Evolutionary conservation across 2,329 filamentous ascomycete genomes (phyloP), one percentile per base, ranked within the genome.

Genomic region (Nemania sp.): DNA sequence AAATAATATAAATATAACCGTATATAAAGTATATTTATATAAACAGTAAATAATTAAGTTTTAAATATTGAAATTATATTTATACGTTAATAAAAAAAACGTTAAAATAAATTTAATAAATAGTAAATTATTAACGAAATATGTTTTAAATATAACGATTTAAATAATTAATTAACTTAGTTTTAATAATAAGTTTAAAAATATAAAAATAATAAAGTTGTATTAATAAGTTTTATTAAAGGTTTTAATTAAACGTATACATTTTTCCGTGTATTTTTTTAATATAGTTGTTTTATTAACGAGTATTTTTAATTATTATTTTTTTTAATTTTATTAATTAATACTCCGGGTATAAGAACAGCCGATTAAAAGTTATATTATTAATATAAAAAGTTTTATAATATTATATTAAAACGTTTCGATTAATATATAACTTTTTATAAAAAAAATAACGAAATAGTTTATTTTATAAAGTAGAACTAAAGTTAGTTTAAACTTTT

Each of bases 211-310:
- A 37, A 33, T 20, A 48, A 39, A 20, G 24, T 33, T 15, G 33
- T 48, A 17, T 33, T 39, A 15, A 48, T 19, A 20, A 23, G 20
- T 48, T 39, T 14, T 48, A 30, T 48, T 47, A 1, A 47, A 23
- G 33, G 9, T 17, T 39, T 20, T n/a, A 48, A 48, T 48, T 48
- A n/a, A 12, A 33, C 31, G 44, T 24, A 48, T 48, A 8, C 7
- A 8, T 33, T 48, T 48, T 48, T 48, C 22, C 11, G 20, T 48
- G n/a, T 30, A 48, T 23, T 14, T 7, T 48, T 48, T 48, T n/a
- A 17, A 48, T 30, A 48, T 39, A 23, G 11, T 48, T 48, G 9
- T 33, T 48, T n/a, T 14, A 48, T 39, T 39, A n/a, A 9, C 22
- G 26, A 48, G 44, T 30, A 30, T 14, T 39, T 1, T 14, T 22